Evolutionary conservation across 805 yeast species (phyloP).

Genomic region (Monosporozyma siamensis): DNA sequence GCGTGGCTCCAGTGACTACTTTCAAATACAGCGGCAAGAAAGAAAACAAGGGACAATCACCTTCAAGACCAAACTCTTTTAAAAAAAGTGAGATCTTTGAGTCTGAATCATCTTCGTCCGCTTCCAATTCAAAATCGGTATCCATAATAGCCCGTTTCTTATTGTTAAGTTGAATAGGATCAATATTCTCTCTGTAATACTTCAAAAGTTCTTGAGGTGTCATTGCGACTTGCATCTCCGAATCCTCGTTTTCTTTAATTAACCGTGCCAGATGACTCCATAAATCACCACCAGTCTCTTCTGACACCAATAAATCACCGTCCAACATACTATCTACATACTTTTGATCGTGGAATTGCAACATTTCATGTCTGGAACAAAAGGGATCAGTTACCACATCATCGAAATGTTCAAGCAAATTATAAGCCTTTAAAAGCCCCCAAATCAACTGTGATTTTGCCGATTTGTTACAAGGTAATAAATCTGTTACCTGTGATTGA

Average conservation of each 20-base stretch:
- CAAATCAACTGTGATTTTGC: conserved; percentile 20
- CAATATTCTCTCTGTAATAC: conserved; percentile 6
- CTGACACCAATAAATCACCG: background rate
- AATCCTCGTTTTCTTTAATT: background rate
- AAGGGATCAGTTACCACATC: conserved; percentile 12
- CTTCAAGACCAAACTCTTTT: conserved; percentile 39
- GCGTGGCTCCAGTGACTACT: conserved; percentile 47
- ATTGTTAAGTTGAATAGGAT: background rate
- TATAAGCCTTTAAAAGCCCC: conserved; percentile 18
- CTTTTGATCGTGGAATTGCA: conserved; percentile 39
- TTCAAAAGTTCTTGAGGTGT: conserved; percentile 11
- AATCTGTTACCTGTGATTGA: conserved; percentile 26
- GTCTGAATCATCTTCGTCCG: background rate
- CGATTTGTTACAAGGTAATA: conserved; percentile 27
- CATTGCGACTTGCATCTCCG: conserved; percentile 1
- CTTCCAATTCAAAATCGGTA: conserved; percentile 1
- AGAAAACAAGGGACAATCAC: conserved; percentile 60
- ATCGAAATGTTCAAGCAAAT: conserved; percentile 19
- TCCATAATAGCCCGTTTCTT: conserved; percentile 8
- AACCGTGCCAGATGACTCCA: conserved; percentile 9
- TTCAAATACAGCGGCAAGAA: conserved; percentile 41
- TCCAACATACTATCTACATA: conserved; percentile 37
- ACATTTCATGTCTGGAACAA: conserved; percentile 31
- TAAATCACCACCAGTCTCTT: no score
- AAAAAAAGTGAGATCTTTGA: conserved; percentile 6